Percentiles rank a stretch among this genome's conserved stretches.
These are phyloP conservation scores for Pichia thaimueangensis DNA, from an alignment of 805 yeast genomes.

Conservation along the genomic window DNA sequence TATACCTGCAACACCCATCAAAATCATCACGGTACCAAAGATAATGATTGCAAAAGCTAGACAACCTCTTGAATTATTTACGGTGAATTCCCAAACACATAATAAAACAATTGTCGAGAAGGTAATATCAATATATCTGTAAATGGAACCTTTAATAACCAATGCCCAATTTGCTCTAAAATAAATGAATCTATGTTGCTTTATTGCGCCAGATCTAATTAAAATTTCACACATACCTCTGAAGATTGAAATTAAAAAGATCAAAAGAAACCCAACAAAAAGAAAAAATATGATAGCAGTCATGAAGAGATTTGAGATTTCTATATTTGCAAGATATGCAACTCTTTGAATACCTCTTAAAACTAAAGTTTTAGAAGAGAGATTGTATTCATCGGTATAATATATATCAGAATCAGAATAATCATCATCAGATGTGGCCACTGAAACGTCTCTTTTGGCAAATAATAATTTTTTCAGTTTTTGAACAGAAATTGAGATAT, in stretches of 20 bases:
- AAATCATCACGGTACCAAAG: conserved; percentile 47
- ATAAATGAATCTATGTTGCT: conserved; percentile 60
- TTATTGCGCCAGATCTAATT: conserved; percentile 51
- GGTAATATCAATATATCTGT: conserved; percentile 74
- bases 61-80: conserved; percentile 76
- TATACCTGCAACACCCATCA: conserved; percentile 65
- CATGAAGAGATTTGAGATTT: conserved; percentile 76
- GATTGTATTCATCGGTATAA: conserved; percentile 63
- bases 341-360: conserved; percentile 92
- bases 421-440: conserved; percentile 38
- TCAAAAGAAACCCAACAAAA: conserved; percentile 61
- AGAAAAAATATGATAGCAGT: conserved; percentile 82
- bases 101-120: conserved; percentile 81
- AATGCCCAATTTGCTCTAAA: conserved; percentile 78
- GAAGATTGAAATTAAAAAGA: conserved; percentile 51
- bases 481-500: conserved; percentile 81
- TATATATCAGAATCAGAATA: conserved; percentile 48
- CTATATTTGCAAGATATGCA: conserved; percentile 76
- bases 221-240: conserved; percentile 64
- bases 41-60: conserved; percentile 73
- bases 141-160: conserved; percentile 84
- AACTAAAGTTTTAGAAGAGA: conserved; percentile 66
- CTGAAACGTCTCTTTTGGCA: conserved; percentile 35
- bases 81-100: conserved; percentile 85
- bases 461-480: conserved; percentile 30